Base-by-base conservation (phyloP, 2,329 filamentous ascomycete genomes). In the Colletotrichum melonis region DNA sequence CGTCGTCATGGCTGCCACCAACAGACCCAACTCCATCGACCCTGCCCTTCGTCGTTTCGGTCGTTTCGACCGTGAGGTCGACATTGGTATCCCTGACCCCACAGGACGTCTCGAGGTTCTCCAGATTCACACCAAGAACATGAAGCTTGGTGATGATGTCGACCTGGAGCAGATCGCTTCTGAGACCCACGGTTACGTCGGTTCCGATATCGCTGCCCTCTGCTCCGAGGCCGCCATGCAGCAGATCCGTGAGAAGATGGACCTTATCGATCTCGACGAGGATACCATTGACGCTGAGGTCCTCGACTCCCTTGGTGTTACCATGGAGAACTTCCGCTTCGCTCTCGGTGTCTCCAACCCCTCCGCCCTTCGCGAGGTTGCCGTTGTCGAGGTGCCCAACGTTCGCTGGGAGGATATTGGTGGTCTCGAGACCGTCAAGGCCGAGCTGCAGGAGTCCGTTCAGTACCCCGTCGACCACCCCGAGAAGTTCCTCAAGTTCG, bases 211-310 rank as follows among this genome's bases (percentile, higher is more conserved):
- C 84, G 97, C 97, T 73, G 97, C 97, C 35, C 94, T 99, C 74
- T 99, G 97, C 88, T 99, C 97, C 7, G 97, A 99, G 86, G 97
- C 97, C 82, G 97, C 97, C 76, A 99, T 99, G 97, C 97, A 99
- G 85, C 97, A 99, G 87, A 99, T 99, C 85, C 96, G 97, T 87
- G 97, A 99, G 87, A 99, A 99, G 93, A 99, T 99, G 97, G 97
- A 99, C 82, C 91, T 99, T 76, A 99, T 99, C 78, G 97, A 99
- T 85, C 90, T 99, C 42, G 97, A 99, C 77, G 97, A 99, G 87
- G 97, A 99, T 81, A 99, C 97, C 75, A 99, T 99, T 76, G 97
- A 99, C 80, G 97, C 97, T 35, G 97, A 99, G 87, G 97, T 99
- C 65, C 91, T 99, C 67, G 97, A 99, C 86, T 98, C 97, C 58